Evolutionary conservation across 2,329 filamentous ascomycete species (phyloP).

Genomic region (Moelleriella libera): DNA sequence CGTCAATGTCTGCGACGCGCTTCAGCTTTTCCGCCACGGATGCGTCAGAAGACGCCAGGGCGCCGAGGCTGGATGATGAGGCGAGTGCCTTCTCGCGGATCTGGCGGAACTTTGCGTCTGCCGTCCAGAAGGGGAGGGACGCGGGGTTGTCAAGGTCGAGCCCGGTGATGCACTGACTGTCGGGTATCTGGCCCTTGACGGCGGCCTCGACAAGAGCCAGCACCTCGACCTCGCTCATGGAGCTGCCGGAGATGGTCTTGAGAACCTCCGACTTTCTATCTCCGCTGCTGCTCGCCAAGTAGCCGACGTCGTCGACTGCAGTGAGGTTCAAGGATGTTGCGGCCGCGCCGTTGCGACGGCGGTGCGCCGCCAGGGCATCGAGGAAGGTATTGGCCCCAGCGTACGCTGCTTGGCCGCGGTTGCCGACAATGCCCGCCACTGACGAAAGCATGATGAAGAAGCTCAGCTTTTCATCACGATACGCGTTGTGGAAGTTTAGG

Average conservation of each 20-base stretch:
- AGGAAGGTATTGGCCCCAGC: conserved; percentile 33
- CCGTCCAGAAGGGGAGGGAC: conserved; percentile 33
- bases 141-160: conserved; percentile 30
- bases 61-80: conserved; percentile 5
- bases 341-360: conserved; percentile 23
- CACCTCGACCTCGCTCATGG: conserved; percentile 39
- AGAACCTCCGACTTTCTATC: conserved; percentile 27
- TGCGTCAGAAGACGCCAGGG: conserved; percentile 3
- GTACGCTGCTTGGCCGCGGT: conserved; percentile 38
- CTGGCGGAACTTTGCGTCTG: not conserved
- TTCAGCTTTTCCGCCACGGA: conserved; percentile 8
- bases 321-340: conserved; percentile 32
- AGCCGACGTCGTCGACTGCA: conserved; percentile 33
- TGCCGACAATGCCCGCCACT: conserved; percentile 34
- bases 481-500: conserved; percentile 37
- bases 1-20: conserved; percentile 6
- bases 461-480: conserved; percentile 24
- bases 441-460: conserved; percentile 43
- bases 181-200: conserved; percentile 27
- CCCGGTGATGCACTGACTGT: conserved; percentile 37
- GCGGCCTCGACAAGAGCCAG: conserved; percentile 37
- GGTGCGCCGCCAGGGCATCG: conserved; percentile 15
- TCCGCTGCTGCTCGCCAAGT: conserved; percentile 29
- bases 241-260: conserved; percentile 21
- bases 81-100: not conserved